Evolutionary conservation across 495 filamentous ascomycete genomes (phyloP), one percentile per base, ranked within the genome.

Genomic region (Talaromyces borbonicus): DNA sequence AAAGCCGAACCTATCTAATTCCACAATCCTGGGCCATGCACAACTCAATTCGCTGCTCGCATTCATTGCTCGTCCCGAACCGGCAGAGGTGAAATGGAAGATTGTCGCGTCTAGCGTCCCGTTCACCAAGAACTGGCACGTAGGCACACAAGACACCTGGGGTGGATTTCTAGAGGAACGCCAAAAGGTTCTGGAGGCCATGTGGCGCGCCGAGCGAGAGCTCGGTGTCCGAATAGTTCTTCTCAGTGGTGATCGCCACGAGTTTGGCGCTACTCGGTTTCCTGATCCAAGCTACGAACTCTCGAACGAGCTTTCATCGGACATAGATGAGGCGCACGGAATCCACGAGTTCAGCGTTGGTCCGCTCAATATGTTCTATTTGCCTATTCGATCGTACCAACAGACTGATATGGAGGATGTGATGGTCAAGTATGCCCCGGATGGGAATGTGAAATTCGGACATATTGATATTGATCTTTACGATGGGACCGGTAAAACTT

Each of bases 91-190:
- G 0, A 81, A 83, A 48, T 98, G 90, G 90, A 97, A 97, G 66
- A 80, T 98, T 56, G 63, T 98, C 27, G 78, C 85, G 4, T 86
- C 84, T 37, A 85, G 82, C 23, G 80, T 96, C 24, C 92, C 92
- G 0, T 95, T 98, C 63, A 97, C 92, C 11, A 90, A 93, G 62
- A 98, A 98, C 63, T 98, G 92, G 92, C 79, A 73, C 22, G 73
- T 92, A 52, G 85, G 86, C 46, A 78, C 72, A 3, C 68, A 75
- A 32, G 92, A 98, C 56, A 96, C 92, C 2, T 98, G 92, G 92
- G 87, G 83, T 27, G 89, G 87, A 0, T 95, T 89, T 62, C 69
- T 95, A 9, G 53, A 71, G 35, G 92, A 98, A 64, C 80, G 92
- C 12, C 74, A 71, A 23, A 74, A 64, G 47, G 77, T 98, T 35